Conservation (phyloP, 768 basidiomycete species). For the Russula emetica region DNA sequence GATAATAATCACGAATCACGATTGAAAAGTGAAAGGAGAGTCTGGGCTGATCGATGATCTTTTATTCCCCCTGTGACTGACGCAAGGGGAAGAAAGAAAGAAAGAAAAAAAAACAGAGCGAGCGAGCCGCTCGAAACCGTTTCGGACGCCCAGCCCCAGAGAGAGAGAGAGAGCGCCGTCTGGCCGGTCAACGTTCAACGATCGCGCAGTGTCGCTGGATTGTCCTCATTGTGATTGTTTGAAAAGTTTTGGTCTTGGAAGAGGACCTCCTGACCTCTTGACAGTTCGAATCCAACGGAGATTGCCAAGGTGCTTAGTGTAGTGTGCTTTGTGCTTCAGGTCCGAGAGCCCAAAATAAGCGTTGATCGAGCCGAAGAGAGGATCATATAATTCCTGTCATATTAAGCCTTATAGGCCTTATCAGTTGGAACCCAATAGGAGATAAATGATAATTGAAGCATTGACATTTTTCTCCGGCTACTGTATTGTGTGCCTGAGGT, state of each 20-base stretch:
- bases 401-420: constrained; percentile 26
- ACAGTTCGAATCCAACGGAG: background rate
- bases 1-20: background rate
- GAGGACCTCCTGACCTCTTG: background rate
- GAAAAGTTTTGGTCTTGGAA: too few relatives aligned
- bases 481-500: background rate
- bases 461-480: background rate
- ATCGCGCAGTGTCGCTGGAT: constrained; percentile 18
- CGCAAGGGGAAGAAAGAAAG: background rate
- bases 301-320: background rate
- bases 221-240: background rate
- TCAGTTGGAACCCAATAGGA: constrained; percentile 3
- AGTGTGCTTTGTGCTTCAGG: background rate
- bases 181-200: background rate
- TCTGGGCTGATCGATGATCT: background rate
- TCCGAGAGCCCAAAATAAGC: constrained; percentile 19
- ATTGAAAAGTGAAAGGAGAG: background rate
- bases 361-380: constrained; percentile 12
- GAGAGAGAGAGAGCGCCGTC: background rate
- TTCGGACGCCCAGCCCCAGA: background rate
- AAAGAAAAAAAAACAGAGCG: background rate
- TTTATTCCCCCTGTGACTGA: background rate
- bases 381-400: background rate
- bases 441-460: background rate
- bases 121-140: background rate